Evolutionary conservation across 2,329 filamentous ascomycete species (phyloP).

Genomic region (Nemania diffusa): DNA sequence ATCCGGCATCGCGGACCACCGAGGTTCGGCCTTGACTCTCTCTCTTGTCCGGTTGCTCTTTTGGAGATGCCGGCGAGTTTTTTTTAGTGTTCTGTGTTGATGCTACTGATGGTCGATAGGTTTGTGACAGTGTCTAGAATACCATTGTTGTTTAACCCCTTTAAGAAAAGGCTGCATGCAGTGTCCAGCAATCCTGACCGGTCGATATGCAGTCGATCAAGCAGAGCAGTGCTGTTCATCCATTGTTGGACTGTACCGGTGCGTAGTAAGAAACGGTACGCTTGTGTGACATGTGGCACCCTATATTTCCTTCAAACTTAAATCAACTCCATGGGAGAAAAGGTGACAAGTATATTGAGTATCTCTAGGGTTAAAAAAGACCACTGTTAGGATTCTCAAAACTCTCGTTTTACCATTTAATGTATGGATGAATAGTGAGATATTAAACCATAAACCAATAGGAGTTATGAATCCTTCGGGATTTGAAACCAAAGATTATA

Average conservation of each 20-base stretch:
- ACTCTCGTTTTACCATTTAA: background rate
- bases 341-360: background rate
- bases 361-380: background rate
- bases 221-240: conserved; percentile 1
- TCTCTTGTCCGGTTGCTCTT: conserved; percentile 21
- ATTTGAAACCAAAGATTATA: conserved; percentile 5
- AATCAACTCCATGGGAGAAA: background rate
- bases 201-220: conserved; percentile 17
- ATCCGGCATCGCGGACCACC: conserved; percentile 37
- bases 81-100: background rate
- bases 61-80: conserved; percentile 19
- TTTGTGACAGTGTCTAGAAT: background rate
- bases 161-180: conserved; percentile 21
- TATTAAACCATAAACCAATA: background rate
- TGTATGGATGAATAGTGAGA: background rate
- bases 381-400: background rate
- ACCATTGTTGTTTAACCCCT: background rate
- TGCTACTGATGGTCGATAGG: conserved; percentile 3
- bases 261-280: background rate
- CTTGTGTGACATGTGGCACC: background rate
- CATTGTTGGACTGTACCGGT: conserved; percentile 4
- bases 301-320: background rate
- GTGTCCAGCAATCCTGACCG: conserved; percentile 19
- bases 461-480: conserved; percentile 1
- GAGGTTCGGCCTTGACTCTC: conserved; percentile 27